Evolutionary conservation across 2,329 filamentous ascomycete species (phyloP).

Genomic region (Nothophaeocryptopus gaeumannii): DNA sequence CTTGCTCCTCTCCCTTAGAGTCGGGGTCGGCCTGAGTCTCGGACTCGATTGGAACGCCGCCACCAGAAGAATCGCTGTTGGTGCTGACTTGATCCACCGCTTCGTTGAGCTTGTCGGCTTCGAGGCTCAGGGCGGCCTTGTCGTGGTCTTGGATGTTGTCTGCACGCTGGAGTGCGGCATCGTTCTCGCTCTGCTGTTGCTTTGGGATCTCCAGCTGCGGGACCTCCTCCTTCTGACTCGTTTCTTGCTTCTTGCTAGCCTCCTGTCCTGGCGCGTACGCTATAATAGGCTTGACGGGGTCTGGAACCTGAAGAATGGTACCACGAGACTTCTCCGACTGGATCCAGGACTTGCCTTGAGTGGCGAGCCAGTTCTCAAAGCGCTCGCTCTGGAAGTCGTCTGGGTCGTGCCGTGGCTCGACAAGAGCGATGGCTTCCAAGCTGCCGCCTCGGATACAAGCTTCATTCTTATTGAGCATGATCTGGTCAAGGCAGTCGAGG

Average conservation of each 20-base stretch:
- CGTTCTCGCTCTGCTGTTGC: not conserved
- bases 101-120: not conserved
- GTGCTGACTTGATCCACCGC: not conserved
- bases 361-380: slow-evolving; percentile 17
- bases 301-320: slow-evolving; percentile 8
- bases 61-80: not conserved
- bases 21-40: too few relatives aligned
- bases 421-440: slow-evolving; percentile 22
- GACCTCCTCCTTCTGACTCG: not conserved
- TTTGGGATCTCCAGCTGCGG: not conserved
- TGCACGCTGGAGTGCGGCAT: not conserved
- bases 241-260: not conserved
- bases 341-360: slow-evolving; percentile 20
- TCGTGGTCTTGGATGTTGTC: not conserved
- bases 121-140: not conserved
- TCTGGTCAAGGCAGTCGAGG: slow-evolving; percentile 21
- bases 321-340: slow-evolving; percentile 17
- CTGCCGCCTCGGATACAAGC: slow-evolving; percentile 3
- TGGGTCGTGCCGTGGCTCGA: slow-evolving; percentile 20
- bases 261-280: slow-evolving; percentile 2
- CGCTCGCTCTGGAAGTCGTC: slow-evolving; percentile 3
- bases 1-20: too few relatives aligned
- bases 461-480: slow-evolving; percentile 1
- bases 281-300: not conserved
- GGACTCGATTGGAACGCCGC: too few relatives aligned